phyloP scores from a whole-genome alignment of 1,284 basidiomycete species.

The Cryptococcus sp. region DNA sequence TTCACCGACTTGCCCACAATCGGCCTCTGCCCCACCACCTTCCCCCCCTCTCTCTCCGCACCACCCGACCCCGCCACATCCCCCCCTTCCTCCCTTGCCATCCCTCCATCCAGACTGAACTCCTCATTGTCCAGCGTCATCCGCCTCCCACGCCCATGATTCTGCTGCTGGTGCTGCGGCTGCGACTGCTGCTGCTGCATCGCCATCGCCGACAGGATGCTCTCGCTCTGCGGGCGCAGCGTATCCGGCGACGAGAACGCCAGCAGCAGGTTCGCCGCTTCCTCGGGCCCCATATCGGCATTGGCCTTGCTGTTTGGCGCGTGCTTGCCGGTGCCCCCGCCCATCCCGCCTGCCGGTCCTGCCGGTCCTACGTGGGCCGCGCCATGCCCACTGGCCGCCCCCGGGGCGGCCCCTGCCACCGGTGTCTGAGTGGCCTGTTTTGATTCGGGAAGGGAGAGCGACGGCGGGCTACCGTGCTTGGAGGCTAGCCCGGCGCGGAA shows the following conservation, averaged over 20 bases:
- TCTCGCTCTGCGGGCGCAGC: constrained; percentile 23
- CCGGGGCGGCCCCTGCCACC: too few species aligned
- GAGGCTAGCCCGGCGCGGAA: background rate
- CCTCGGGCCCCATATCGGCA: constrained; percentile 33
- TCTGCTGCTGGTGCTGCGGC: background rate
- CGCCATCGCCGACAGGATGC: constrained; percentile 10
- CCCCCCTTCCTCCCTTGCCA: background rate
- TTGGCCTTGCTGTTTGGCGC: constrained; percentile 5
- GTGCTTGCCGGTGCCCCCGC: constrained; percentile 13
- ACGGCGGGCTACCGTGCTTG: too few species aligned
- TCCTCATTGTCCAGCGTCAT: constrained; percentile 38
- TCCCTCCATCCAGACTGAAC: constrained; percentile 34
- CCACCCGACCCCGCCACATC: background rate
- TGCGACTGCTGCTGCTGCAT: too few species aligned
- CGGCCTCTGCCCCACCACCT: background rate
- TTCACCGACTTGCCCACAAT: constrained; percentile 42
- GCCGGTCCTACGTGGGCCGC: background rate
- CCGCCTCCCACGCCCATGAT: constrained; percentile 7
- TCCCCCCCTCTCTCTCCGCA: background rate
- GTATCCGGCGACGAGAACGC: constrained; percentile 46
- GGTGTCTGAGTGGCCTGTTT: too few species aligned
- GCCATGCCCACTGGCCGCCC: too few species aligned
- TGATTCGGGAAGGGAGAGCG: too few species aligned
- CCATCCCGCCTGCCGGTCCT: constrained; percentile 13
- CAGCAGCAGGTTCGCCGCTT: constrained; percentile 44